Percentiles rank a stretch among this genome's conserved stretches.
phyloP scores from a whole-genome alignment of 2,329 filamentous ascomycete species.

The Fusarium foetens region DNA sequence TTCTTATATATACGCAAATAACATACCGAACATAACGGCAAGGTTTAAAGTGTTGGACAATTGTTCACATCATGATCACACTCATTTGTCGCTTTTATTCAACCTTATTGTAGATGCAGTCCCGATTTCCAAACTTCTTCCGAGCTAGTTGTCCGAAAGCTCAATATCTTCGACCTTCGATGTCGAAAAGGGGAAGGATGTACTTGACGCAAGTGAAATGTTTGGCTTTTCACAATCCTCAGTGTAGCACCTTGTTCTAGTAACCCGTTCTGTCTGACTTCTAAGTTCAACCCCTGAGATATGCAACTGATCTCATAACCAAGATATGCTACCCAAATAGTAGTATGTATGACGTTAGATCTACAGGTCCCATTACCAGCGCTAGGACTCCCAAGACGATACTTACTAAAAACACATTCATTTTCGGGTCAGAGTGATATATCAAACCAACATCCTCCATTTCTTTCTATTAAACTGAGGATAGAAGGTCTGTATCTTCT shows the following conservation, averaged over 20 bases:
- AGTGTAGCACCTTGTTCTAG: background rate
- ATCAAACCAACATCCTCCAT: background rate
- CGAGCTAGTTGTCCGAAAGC: background rate
- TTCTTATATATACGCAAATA: background rate
- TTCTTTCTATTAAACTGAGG: background rate
- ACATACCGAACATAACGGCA: background rate
- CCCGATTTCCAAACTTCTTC: background rate
- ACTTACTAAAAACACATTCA: background rate
- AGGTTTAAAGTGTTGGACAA: background rate
- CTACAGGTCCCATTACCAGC: background rate
- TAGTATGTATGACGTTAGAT: slow-evolving; percentile 26
- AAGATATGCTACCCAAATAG: background rate
- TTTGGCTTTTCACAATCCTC: background rate
- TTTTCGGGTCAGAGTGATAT: background rate
- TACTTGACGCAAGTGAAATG: background rate
- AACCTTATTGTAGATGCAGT: background rate
- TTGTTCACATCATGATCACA: background rate
- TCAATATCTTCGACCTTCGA: background rate
- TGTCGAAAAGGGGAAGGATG: background rate
- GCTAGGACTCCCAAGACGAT: background rate
- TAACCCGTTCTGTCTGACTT: background rate
- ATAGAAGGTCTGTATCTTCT: background rate
- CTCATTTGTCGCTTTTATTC: background rate
- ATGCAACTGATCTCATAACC: slow-evolving; percentile 18
- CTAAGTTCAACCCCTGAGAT: background rate